Conservation (phyloP, 371 early-diverging fungal species). For the Quaeritorhiza haematococci region DNA sequence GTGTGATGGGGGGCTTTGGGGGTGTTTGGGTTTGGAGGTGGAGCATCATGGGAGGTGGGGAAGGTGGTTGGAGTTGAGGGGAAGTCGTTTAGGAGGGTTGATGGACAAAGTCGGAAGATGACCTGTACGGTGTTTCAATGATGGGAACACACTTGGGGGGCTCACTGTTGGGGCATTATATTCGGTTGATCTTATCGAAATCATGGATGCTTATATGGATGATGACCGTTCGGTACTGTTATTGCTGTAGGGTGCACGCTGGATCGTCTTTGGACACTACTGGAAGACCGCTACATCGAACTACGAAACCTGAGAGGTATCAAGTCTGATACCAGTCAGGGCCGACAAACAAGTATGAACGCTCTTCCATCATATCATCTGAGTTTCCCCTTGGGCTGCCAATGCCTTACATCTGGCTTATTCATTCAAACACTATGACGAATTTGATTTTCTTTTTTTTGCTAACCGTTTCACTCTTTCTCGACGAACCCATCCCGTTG, state of each 20-base stretch:
- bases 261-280: constrained; percentile 19
- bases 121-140: too few species aligned
- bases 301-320: not conserved
- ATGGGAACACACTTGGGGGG: too few species aligned
- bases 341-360: not conserved
- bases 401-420: not conserved
- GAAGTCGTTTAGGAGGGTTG: too few species aligned
- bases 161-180: too few species aligned
- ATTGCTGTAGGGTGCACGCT: constrained; percentile 19
- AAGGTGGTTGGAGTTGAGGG: constrained; percentile 4
- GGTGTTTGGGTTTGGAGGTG: too few species aligned
- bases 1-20: too few species aligned
- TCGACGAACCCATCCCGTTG: not conserved
- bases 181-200: too few species aligned
- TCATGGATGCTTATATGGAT: too few species aligned
- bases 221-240: not conserved
- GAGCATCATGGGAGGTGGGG: not conserved
- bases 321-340: not conserved
- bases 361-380: not conserved
- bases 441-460: not conserved
- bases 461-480: not conserved
- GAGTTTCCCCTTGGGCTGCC: not conserved
- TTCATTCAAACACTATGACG: not conserved
- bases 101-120: too few species aligned
- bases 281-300: not conserved